Evolutionary conservation across 2,329 filamentous ascomycete species (phyloP).

Genomic region (Grosmannia penicillata): DNA sequence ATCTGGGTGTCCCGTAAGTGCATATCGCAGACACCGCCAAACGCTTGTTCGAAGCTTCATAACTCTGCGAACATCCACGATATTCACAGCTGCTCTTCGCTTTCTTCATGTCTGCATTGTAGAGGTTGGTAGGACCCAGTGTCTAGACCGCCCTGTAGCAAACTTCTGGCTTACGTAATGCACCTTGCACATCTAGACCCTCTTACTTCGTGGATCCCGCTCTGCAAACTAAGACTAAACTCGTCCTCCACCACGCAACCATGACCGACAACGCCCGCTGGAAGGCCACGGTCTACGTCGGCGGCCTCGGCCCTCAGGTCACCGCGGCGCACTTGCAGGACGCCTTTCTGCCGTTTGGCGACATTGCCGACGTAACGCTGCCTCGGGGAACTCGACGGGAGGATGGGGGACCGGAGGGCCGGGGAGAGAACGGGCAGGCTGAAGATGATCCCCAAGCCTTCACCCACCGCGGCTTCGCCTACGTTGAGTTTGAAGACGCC

Average conservation of each 20-base stretch:
- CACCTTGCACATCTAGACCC: no score
- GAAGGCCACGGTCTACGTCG: constrained; percentile 86
- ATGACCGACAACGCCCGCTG: constrained; percentile 77
- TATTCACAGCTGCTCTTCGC: no score
- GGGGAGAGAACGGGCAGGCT: background rate
- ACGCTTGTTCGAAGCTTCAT: no score
- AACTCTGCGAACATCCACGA: no score
- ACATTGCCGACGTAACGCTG: constrained; percentile 80
- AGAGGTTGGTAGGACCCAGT: no score
- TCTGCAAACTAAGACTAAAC: no score
- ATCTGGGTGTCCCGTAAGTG: no score
- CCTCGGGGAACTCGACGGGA: constrained; percentile 76
- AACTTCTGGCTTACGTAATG: no score
- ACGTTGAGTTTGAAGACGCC: constrained; percentile 81
- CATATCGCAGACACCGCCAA: no score
- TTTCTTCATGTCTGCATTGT: no score
- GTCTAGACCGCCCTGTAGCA: no score
- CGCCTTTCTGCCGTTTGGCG: constrained; percentile 92
- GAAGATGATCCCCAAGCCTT: background rate
- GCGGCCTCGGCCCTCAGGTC: constrained; percentile 69
- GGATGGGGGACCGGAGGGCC: constrained; percentile 23
- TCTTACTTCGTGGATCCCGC: no score
- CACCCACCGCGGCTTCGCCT: constrained; percentile 77
- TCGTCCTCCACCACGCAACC: constrained; percentile 13
- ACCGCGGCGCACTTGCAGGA: constrained; percentile 65